A percentile compares a stretch with the other conserved stretches of the same genome.
Conservation (phyloP, 2,329 filamentous ascomycete species). For the Blastomyces emzantsi region DNA sequence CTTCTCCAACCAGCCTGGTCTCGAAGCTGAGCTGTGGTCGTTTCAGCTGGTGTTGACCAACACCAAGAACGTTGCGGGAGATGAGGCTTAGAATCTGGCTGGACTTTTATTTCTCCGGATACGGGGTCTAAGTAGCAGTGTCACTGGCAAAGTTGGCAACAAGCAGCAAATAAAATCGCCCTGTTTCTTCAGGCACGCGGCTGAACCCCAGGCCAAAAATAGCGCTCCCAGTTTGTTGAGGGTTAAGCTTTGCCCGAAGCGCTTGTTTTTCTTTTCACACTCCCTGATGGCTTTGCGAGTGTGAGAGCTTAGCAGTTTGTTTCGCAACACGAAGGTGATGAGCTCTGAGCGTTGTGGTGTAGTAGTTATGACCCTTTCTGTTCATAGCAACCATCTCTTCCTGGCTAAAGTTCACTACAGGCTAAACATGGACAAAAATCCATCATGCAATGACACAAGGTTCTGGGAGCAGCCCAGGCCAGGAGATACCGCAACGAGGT, state of each 20-base stretch:
- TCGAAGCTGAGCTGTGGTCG: no score
- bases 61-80: neutral
- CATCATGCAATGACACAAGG: neutral
- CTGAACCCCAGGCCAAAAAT: neutral
- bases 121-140: neutral
- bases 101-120: neutral
- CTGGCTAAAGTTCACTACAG: neutral
- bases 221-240: neutral
- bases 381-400: neutral
- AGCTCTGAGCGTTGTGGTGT: neutral
- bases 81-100: neutral
- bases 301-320: neutral
- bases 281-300: neutral
- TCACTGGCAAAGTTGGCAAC: neutral
- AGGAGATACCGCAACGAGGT: neutral
- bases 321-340: conserved; percentile 3
- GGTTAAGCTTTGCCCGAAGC: neutral
- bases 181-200: neutral
- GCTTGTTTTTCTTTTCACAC: neutral
- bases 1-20: neutral
- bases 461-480: neutral
- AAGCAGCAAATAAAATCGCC: neutral
- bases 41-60: neutral
- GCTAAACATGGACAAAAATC: neutral
- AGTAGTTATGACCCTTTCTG: no score